These are phyloP conservation scores for Exophiala mesophila DNA, from an alignment of 2,329 filamentous ascomycete genomes.

Conservation along the genomic window DNA sequence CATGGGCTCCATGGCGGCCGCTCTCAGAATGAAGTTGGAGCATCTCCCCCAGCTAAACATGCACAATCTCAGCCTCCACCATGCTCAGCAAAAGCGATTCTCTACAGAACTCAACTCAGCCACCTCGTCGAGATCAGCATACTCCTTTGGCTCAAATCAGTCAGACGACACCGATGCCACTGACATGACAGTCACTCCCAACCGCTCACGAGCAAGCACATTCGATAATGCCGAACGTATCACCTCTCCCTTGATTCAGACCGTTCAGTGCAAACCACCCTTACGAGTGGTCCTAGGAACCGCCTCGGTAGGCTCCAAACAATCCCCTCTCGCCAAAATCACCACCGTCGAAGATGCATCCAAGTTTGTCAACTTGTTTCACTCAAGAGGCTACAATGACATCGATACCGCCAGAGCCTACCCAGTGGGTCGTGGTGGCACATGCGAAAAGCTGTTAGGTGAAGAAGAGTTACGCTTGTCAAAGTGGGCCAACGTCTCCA, in stretches of 20 bases:
- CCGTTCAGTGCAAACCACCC: slow-evolving; percentile 24
- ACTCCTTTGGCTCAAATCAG: slow-evolving; percentile 21
- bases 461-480: slow-evolving; percentile 22
- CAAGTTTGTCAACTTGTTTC: slow-evolving; percentile 25
- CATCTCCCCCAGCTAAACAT: slow-evolving; percentile 23
- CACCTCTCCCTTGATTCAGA: slow-evolving; percentile 13
- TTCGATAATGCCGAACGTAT: slow-evolving; percentile 21
- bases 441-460: slow-evolving; percentile 29
- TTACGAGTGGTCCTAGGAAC: slow-evolving; percentile 28
- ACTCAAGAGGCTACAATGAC: slow-evolving; percentile 26
- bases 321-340: slow-evolving; percentile 28
- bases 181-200: slow-evolving; percentile 25
- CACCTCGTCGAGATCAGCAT: slow-evolving; percentile 22
- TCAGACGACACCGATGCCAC: slow-evolving; percentile 26
- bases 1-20: slow-evolving; percentile 25
- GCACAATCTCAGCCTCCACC: slow-evolving; percentile 16
- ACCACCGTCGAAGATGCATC: slow-evolving; percentile 26
- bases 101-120: slow-evolving; percentile 22
- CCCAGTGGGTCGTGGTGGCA: slow-evolving; percentile 27
- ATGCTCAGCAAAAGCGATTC: slow-evolving; percentile 10
- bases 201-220: slow-evolving; percentile 26
- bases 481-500: slow-evolving; percentile 27
- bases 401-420: slow-evolving; percentile 31
- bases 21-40: slow-evolving; percentile 22
- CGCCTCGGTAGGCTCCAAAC: slow-evolving; percentile 26